Conservation (phyloP, 352 stramenopile species). For the Phytophthora gonapodyides region DNA sequence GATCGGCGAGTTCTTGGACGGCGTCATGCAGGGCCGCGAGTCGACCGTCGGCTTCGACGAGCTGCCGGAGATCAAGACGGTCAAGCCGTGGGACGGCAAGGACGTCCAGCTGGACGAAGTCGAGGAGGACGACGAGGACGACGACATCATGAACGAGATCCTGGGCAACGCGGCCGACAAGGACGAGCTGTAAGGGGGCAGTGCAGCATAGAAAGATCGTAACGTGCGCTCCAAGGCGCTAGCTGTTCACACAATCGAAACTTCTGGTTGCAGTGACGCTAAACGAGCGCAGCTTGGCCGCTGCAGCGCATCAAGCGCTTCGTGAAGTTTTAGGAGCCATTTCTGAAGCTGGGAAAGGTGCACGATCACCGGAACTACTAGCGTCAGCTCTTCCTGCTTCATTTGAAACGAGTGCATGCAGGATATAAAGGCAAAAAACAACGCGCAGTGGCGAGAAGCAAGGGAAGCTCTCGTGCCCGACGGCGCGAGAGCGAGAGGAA, state of each 20-base stretch:
- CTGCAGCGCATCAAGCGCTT: no score
- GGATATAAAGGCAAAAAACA: slow-evolving; percentile 5
- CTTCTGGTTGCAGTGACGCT: slow-evolving; percentile 10
- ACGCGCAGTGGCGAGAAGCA: slow-evolving; percentile 13
- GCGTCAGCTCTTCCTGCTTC: not conserved
- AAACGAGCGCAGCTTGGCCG: no score
- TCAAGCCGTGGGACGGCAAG: slow-evolving; percentile 82
- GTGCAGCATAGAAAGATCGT: slow-evolving; percentile 24
- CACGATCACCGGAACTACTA: not conserved
- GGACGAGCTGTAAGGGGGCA: slow-evolving; percentile 71
- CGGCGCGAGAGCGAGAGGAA: slow-evolving; percentile 20
- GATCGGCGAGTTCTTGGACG: slow-evolving; percentile 77
- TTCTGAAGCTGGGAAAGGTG: not conserved
- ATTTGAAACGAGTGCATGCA: no score
- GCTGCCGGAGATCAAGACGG: slow-evolving; percentile 65
- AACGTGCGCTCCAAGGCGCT: slow-evolving; percentile 8
- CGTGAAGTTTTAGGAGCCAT: not conserved
- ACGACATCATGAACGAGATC: slow-evolving; percentile 90
- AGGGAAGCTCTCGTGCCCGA: slow-evolving; percentile 16
- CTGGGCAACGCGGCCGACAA: slow-evolving; percentile 60
- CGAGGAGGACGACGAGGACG: slow-evolving; percentile 83
- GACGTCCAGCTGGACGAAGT: slow-evolving; percentile 75
- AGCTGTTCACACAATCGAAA: slow-evolving; percentile 18
- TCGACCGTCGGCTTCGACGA: slow-evolving; percentile 63
- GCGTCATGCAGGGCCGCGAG: slow-evolving; percentile 72